Conservation (phyloP, 306 rosid species). For the Morella rubra region DNA sequence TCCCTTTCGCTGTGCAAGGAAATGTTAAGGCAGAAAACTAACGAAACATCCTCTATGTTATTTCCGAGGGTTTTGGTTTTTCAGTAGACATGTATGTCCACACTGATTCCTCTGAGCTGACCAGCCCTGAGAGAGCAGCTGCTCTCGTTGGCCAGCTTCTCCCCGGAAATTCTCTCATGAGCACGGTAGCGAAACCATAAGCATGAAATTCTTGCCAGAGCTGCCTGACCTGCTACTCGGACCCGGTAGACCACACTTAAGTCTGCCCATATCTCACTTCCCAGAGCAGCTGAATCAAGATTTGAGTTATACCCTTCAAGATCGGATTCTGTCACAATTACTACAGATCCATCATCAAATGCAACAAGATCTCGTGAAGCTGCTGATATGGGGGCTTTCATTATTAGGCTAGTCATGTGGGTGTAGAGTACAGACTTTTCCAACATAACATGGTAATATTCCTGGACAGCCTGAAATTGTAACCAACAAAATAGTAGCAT, state of each 20-base stretch:
- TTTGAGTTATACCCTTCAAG: conserved; percentile 74
- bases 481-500: conserved; percentile 10
- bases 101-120: conserved; percentile 70
- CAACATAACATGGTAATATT: conserved; percentile 57
- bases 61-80: not conserved
- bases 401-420: conserved; percentile 33
- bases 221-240: conserved; percentile 84
- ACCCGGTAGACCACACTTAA: conserved; percentile 74
- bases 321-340: conserved; percentile 76
- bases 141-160: conserved; percentile 45
- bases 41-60: conserved; percentile 25
- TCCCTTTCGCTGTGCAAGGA: conserved; percentile 30
- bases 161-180: conserved; percentile 47
- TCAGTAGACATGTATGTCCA: conserved; percentile 82
- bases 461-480: conserved; percentile 78
- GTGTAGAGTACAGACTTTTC: conserved; percentile 40
- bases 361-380: conserved; percentile 44
- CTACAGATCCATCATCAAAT: conserved; percentile 84
- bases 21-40: conserved; percentile 15
- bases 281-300: conserved; percentile 36
- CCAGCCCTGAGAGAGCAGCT: conserved; percentile 57
- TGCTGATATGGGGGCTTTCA: conserved; percentile 31
- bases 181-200: conserved; percentile 71
- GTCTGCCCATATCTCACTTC: conserved; percentile 79
- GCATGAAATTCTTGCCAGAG: conserved; percentile 82